These are phyloP conservation scores for Trifolium repens DNA, from an alignment of 306 rosid species.

Conservation along the genomic window DNA sequence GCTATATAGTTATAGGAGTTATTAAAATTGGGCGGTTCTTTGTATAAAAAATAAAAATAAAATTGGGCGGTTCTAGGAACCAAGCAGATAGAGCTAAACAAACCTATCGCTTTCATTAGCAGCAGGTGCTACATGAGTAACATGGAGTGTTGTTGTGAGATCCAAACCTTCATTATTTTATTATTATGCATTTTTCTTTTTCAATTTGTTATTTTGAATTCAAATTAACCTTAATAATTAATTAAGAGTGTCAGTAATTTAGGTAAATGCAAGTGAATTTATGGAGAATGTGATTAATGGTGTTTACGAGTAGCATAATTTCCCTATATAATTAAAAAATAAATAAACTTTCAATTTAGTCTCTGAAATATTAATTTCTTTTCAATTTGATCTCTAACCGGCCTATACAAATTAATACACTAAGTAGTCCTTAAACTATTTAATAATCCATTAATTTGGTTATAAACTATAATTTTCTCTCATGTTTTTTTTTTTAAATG, in stretches of 20 bases:
- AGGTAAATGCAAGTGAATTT: neutral
- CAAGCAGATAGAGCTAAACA: neutral
- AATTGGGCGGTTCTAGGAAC: neutral
- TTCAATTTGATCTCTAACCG: no score
- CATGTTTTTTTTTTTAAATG: no score
- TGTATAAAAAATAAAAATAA: no score
- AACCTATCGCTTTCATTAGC: neutral
- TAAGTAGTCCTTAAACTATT: no score
- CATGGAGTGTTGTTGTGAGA: neutral
- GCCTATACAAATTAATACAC: no score
- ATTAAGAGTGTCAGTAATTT: neutral
- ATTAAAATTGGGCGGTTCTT: no score
- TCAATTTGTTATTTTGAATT: neutral
- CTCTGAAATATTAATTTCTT: no score
- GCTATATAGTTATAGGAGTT: neutral
- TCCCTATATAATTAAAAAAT: no score
- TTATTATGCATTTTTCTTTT: neutral
- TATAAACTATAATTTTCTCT: no score
- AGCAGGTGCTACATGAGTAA: neutral
- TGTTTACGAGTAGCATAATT: neutral
- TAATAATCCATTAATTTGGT: no score
- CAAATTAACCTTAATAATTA: no score
- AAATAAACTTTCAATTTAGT: no score
- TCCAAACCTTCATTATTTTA: neutral
- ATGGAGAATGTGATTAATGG: neutral